Percentiles rank a stretch among this genome's conserved stretches.
Conservation (phyloP, 345 rosid species). For the Ailanthus altissimus region DNA sequence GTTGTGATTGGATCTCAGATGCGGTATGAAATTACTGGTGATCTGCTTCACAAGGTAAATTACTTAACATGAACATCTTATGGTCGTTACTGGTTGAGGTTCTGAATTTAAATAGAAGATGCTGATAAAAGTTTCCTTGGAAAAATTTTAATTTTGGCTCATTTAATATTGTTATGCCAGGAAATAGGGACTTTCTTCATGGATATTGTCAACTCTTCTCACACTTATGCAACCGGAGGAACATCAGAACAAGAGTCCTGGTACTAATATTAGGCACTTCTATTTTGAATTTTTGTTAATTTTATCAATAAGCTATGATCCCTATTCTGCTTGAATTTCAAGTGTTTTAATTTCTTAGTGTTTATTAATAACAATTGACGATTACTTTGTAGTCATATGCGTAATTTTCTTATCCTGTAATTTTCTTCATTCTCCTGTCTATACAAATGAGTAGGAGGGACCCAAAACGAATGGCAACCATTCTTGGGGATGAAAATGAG, state of each 20-base stretch:
- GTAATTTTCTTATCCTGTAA: neutral
- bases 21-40: conserved; percentile 59
- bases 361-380: too few species aligned
- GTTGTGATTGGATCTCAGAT: conserved; percentile 51
- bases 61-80: neutral
- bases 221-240: conserved; percentile 94
- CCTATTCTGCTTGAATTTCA: neutral
- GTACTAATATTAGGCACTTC: conserved; percentile 39
- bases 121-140: neutral
- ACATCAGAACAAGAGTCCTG: conserved; percentile 78
- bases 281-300: neutral
- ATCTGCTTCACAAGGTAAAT: conserved; percentile 49
- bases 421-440: neutral
- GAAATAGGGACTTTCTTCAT: conserved; percentile 62
- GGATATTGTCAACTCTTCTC: conserved; percentile 81
- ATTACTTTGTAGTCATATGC: neutral
- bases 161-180: conserved; percentile 28
- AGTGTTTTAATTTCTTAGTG: neutral
- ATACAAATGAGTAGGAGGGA: conserved; percentile 34
- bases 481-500: conserved; percentile 40
- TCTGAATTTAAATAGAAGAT: too few species aligned
- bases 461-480: conserved; percentile 51
- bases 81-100: too few species aligned
- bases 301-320: neutral
- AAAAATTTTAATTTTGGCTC: neutral